phyloP scores from a whole-genome alignment of 345 rosid genomes.

The Tarenaya hassleriana region DNA sequence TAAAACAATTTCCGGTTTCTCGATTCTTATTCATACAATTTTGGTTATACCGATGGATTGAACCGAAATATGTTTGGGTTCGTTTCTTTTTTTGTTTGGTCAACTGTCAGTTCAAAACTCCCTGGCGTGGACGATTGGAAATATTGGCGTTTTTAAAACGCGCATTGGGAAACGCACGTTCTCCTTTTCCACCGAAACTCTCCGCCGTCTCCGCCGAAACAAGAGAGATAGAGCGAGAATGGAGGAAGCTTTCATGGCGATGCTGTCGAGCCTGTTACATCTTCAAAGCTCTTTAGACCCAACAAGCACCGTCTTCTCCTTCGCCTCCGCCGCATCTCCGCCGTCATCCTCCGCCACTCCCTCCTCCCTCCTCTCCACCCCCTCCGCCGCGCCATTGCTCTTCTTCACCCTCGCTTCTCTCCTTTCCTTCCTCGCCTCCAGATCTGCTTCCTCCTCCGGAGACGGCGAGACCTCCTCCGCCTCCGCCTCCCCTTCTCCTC shows the following conservation, averaged over 20 bases:
- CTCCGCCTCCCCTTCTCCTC: conserved; percentile 35
- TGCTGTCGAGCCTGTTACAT: conserved; percentile 89
- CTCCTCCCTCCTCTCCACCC: conserved; percentile 41
- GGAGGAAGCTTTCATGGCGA: conserved; percentile 80
- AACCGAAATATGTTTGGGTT: no score
- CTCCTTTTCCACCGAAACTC: no score
- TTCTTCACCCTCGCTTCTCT: conserved; percentile 54
- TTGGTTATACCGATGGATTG: no score
- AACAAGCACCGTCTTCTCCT: conserved; percentile 51
- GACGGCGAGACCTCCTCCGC: conserved; percentile 21
- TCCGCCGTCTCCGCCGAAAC: background rate
- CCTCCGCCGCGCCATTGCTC: conserved; percentile 52
- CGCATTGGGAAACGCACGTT: no score
- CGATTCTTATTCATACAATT: no score
- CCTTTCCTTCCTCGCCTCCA: conserved; percentile 42
- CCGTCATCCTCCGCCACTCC: conserved; percentile 37
- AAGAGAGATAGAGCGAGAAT: conserved; percentile 28
- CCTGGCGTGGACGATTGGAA: no score
- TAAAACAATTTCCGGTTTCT: no score
- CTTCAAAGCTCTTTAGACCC: conserved; percentile 86
- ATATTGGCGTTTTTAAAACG: no score
- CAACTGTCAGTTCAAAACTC: no score
- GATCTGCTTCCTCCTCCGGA: conserved; percentile 29
- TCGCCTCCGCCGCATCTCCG: conserved; percentile 38
- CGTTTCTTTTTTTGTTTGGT: no score